These are phyloP conservation scores for Solanum stenotomum DNA, from an alignment of 257 asterid species.

Conservation along the genomic window DNA sequence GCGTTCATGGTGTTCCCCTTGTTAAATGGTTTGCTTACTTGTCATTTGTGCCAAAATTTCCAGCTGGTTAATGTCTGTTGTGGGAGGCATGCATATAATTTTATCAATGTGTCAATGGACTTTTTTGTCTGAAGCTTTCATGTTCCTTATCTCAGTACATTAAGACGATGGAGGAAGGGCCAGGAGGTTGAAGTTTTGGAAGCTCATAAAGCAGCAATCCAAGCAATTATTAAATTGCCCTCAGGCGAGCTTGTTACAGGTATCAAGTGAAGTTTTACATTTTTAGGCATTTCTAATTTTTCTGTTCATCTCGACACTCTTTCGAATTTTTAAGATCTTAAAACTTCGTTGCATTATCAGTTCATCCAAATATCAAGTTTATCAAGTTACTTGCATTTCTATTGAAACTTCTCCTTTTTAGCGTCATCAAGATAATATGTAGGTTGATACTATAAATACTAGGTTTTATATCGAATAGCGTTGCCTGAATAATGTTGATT, in stretches of 20 bases:
- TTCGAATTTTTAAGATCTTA: neutral
- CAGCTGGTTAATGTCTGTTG: neutral
- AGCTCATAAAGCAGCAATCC: conserved; percentile 80
- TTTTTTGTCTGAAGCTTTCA: neutral
- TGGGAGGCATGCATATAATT: neutral
- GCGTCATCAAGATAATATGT: neutral
- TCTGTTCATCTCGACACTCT: neutral
- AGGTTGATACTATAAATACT: neutral
- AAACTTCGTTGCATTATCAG: neutral
- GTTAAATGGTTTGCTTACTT: neutral
- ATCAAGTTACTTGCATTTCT: neutral
- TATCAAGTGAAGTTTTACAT: conserved; percentile 7
- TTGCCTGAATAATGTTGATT: neutral
- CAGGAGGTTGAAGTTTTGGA: conserved; percentile 73
- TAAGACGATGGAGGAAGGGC: conserved; percentile 90
- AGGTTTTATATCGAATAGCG: neutral
- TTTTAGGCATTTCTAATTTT: neutral
- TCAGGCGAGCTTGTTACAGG: conserved; percentile 95
- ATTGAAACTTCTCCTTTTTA: neutral
- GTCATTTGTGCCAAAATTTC: neutral
- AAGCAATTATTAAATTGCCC: conserved; percentile 72
- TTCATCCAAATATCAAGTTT: neutral
- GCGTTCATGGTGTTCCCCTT: neutral
- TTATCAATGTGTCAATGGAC: neutral
- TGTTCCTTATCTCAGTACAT: conserved; percentile 37